These are phyloP conservation scores for Rasamsonia emersonii DNA, from an alignment of 2,329 filamentous ascomycete species.

Conservation along the genomic window DNA sequence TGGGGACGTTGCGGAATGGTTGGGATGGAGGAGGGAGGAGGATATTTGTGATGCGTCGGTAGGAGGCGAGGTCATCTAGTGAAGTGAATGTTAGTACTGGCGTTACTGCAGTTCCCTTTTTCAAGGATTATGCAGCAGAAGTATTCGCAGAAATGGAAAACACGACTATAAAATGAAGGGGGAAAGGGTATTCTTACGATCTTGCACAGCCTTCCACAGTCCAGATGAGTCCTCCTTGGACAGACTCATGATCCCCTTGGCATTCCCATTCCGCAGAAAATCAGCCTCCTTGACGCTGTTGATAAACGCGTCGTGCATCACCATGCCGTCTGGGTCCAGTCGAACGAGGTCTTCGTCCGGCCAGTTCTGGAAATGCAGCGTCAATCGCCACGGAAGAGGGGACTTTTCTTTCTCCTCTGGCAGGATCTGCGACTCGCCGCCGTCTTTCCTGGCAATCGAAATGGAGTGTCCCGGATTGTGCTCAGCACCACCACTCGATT, in stretches of 20 bases:
- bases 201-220: constrained; percentile 71
- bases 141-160: background rate
- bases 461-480: constrained; percentile 11
- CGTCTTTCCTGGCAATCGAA: constrained; percentile 5
- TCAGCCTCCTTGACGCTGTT: constrained; percentile 74
- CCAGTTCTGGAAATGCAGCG: constrained; percentile 52
- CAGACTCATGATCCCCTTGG: constrained; percentile 81
- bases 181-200: constrained; percentile 44
- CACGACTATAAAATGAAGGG: no score
- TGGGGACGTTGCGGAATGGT: constrained; percentile 71
- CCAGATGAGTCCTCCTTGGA: constrained; percentile 75
- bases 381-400: constrained; percentile 54
- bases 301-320: constrained; percentile 57
- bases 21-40: constrained; percentile 60
- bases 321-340: constrained; percentile 46
- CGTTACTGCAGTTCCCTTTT: no score
- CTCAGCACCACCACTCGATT: constrained; percentile 10
- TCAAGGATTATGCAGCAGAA: background rate
- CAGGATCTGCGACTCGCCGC: constrained; percentile 8
- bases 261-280: constrained; percentile 78
- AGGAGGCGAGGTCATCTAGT: constrained; percentile 63
- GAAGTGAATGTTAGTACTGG: background rate
- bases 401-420: constrained; percentile 16
- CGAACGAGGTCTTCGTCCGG: constrained; percentile 50
- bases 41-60: constrained; percentile 66